Base-by-base conservation (phyloP, 164 flowering plant genomes). In the Liriodendron chinense region DNA sequence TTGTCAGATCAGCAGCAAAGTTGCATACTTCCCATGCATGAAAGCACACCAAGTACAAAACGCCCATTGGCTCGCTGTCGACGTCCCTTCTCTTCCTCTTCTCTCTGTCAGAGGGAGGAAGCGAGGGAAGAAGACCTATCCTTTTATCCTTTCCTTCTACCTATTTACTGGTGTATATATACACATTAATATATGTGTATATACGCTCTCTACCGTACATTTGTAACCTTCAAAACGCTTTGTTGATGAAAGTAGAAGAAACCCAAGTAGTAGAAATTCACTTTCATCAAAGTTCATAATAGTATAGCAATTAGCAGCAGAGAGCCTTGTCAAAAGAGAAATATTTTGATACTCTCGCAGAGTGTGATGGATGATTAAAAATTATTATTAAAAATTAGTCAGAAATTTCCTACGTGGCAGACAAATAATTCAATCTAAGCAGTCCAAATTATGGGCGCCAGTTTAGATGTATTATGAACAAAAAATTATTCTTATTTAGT, bases 11-110 rank as follows among this genome's bases (percentile, higher is more conserved):
- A 16, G 59, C 59, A 13, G 59, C 59, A 53, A 68, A 56, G 16
- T 20, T 59, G 71, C 71, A 28, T 67, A 69, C 47, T 22, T 22
- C 71, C 34, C 74, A 68, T 57, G 28, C 61, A 76, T 50, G 57
- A 23, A 66, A 67, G 13, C 34, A 43, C 21, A 3, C 76, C 47
- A 24, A 34, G 64, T 43, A 57, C 72, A 68, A 48, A 13, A 47
- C 65, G n/a, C 80, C 79, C 69, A 85, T 83, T 81, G 84, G 84
- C 47, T 79, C 72, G 61, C 70, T 26, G 64, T 61, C 28, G 22
- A 49, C 71, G 59, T 53, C 7, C 28, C 26, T 28, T 7, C 47
- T 67, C 20, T 28, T 23, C 22, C 47, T 72, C 49, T 66, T 47
- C 50, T 49, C 50, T 49, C 59, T 53, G 59, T 43, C 21, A 22